Evolutionary conservation across 805 yeast species (phyloP), one percentile per base, ranked within the genome.

Genomic region (Starmerella stigmatis): DNA sequence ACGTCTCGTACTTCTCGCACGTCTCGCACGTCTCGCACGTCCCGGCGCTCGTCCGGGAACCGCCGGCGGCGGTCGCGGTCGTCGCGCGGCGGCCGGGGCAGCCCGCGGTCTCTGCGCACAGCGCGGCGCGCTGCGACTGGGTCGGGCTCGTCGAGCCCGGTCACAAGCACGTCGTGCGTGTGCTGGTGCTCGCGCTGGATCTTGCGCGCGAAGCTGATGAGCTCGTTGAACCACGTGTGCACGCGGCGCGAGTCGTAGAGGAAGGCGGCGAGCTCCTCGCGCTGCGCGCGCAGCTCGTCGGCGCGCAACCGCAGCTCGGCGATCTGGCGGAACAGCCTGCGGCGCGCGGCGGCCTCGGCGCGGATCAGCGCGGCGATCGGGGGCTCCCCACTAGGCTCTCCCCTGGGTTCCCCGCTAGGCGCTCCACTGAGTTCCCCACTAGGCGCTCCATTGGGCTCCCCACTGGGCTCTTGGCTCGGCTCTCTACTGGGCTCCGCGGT

Each of bases 101-200:
- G 38, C 2, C 12, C 9, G 3, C 28, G 16, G 9, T 34, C 38
- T 3, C 28, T n/a, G 16, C 38, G 22, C n/a, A 9, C 38, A 13
- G 10, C 10, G 13, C 27, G 29, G 3, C 38, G 27, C 17, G 27
- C 25, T 11, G 12, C 27, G 5, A n/a, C 19, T 9, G 38, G 25
- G 12, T 34, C 38, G 11, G 28, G 38, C 12, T 34, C 40, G n/a
- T 36, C 40, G 5, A 15, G 4, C 4, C 40, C 30, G 10, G 16
- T 30, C 4, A 36, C 21, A 6, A 16, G 5, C 20, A 36, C 40
- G 16, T 28, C 35, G 22, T 29, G 21, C 11, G 26, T 39, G 22
- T 27, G 43, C 28, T 29, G 34, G 29, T 36, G 25, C 30, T 36
- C 40, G 29, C 40, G 40, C 40, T 36, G 40, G 21, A 36, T 36